phyloP scores from a whole-genome alignment of 164 flowering plant species.

The Taxillus chinensis region DNA sequence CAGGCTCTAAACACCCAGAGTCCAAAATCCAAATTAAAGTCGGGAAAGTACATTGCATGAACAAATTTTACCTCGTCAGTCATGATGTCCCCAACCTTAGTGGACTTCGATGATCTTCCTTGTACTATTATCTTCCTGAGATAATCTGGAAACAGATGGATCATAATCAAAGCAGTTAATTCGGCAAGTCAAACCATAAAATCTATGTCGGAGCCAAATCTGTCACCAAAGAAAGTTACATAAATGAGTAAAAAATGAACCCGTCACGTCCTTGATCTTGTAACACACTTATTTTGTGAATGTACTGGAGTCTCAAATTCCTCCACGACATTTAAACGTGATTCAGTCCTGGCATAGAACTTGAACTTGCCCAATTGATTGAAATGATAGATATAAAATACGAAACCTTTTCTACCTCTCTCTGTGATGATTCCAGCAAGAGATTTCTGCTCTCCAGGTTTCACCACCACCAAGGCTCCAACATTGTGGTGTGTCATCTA shows the following conservation, averaged over 20 bases:
- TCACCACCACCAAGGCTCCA: constrained; percentile 94
- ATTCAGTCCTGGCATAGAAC: no score
- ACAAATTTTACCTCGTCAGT: constrained; percentile 77
- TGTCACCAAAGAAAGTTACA: not conserved
- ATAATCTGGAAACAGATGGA: constrained; percentile 49
- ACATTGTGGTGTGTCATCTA: constrained; percentile 92
- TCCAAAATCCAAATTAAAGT: no score
- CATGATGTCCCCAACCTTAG: constrained; percentile 99
- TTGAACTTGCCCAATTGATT: no score
- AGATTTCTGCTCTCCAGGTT: constrained; percentile 78
- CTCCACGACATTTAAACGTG: no score
- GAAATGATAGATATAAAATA: no score
- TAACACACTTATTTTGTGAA: no score
- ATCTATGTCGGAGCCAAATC: not conserved
- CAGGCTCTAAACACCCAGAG: no score
- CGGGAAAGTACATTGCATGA: no score
- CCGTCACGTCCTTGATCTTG: no score
- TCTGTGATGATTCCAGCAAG: constrained; percentile 97
- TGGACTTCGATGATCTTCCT: constrained; percentile 95
- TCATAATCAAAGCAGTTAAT: not conserved
- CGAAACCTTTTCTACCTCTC: constrained; percentile 38
- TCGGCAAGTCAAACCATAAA: not conserved
- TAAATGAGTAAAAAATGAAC: no score
- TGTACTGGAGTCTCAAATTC: no score
- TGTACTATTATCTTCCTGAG: constrained; percentile 97